Evolutionary conservation across 2,329 filamentous ascomycete genomes (phyloP), one percentile per base, ranked within the genome.

Genomic region (Phaeophleospora eucalypticola): DNA sequence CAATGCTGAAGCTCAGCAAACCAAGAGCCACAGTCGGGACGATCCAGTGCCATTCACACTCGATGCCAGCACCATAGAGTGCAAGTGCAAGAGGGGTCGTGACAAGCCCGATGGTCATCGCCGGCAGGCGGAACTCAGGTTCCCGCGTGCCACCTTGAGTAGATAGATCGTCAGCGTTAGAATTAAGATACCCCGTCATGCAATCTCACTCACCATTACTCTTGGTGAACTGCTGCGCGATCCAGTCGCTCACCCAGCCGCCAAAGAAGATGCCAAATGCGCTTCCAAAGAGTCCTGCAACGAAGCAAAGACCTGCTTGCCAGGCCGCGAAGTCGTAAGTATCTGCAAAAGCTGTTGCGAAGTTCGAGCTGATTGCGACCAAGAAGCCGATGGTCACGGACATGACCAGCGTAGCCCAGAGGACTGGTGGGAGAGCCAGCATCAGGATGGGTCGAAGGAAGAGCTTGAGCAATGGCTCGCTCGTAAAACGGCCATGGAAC

Each of bases 301-400:
- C 57, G 51, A 80, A 81, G 51, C 73, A 76, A 3, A 81, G 67
- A 0, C 77, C 78, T 1, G 62, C 57, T 47, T 68, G 65, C 55
- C 60, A 68, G 3, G 65, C 40, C 20, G 49, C 50, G 39, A 55
- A 58, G 17, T 18, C 38, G 33, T 51, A 54, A 24, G 43, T 36
- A 2, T 34, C 41, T 2, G 35, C 21, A 24, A 52, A 56, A n/a
- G 51, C 48, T 9, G 19, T 45, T 4, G 54, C 49, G 33, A 50
- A 57, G 39, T 54, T 51, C 24, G 52, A 53, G 14, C 56, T 46
- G 32, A 68, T 64, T 10, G 64, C 65, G 65, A 69, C 56, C 1
- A 78, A 60, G 57, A 80, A 80, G 1, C 77, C 77, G 45, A 81
- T 77, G 1, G 76, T 78, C 2, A 75, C 76, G 1, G 77, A 69